A percentile compares a stretch with the other conserved stretches of the same genome.
Conservation (phyloP, 176 grass and related monocot species). For the Bothriochloa decipiens region DNA sequence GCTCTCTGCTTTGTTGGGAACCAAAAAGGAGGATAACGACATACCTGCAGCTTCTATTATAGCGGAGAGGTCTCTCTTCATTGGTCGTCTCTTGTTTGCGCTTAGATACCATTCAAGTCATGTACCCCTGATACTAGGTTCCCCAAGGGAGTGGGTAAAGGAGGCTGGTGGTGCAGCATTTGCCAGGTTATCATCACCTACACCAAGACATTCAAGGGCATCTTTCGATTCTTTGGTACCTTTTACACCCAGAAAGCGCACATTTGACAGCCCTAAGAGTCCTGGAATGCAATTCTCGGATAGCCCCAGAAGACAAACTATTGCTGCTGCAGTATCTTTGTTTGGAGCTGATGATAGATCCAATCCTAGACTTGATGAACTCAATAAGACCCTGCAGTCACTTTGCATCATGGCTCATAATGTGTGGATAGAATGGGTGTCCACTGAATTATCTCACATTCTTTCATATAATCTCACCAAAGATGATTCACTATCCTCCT, state of each 20-base stretch:
- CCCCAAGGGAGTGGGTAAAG: slow-evolving; percentile 90
- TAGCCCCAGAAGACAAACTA: slow-evolving; percentile 75
- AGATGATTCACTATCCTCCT: slow-evolving; percentile 85
- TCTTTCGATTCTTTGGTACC: slow-evolving; percentile 54
- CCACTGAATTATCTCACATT: slow-evolving; percentile 71
- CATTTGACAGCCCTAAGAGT: slow-evolving; percentile 81
- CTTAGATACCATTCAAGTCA: slow-evolving; percentile 88
- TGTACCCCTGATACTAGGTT: slow-evolving; percentile 84
- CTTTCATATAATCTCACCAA: slow-evolving; percentile 77
- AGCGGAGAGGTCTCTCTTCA: slow-evolving; percentile 87
- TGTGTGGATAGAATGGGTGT: slow-evolving; percentile 88
- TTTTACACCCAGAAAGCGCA: slow-evolving; percentile 63
- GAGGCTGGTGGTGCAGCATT: slow-evolving; percentile 54
- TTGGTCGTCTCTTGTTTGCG: slow-evolving; percentile 89
- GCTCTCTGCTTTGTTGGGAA: slow-evolving; percentile 64
- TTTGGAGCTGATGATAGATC: slow-evolving; percentile 76
- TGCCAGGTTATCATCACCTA: slow-evolving; percentile 64
- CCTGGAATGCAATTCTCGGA: slow-evolving; percentile 64
- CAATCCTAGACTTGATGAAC: slow-evolving; percentile 83
- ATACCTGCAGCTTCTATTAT: slow-evolving; percentile 63
- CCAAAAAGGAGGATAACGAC: slow-evolving; percentile 44
- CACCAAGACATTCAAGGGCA: slow-evolving; percentile 59
- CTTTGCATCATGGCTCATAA: slow-evolving; percentile 81
- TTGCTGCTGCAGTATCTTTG: slow-evolving; percentile 79
- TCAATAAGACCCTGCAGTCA: slow-evolving; percentile 73